phyloP scores from a whole-genome alignment of 768 basidiomycete genomes.

The Amanita pallidorosea region DNA sequence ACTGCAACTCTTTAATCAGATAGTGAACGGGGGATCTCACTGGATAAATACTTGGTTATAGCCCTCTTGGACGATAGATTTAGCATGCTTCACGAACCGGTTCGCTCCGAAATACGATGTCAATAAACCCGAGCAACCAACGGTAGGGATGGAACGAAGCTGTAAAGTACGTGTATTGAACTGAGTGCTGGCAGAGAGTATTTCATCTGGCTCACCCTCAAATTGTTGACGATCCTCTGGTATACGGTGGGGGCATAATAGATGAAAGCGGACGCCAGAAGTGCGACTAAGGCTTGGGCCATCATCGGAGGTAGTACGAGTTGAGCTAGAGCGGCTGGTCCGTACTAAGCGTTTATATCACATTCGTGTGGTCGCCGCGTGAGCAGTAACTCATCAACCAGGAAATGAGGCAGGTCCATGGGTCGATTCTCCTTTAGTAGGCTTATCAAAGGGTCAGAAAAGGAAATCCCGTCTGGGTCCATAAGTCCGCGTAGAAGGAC shows the following conservation, averaged over 20 bases:
- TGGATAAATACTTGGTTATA: constrained; percentile 16
- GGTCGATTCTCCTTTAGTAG: too few species aligned
- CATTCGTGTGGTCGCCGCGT: too few species aligned
- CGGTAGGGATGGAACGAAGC: neutral
- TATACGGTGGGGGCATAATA: neutral
- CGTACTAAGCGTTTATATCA: too few species aligned
- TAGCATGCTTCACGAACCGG: constrained; percentile 14
- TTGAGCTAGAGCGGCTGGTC: too few species aligned
- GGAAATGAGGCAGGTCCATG: too few species aligned
- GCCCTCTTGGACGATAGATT: too few species aligned
- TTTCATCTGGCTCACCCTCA: neutral
- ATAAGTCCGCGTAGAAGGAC: too few species aligned
- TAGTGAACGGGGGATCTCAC: neutral
- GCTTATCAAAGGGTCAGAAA: too few species aligned
- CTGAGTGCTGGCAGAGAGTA: neutral
- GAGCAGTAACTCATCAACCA: too few species aligned
- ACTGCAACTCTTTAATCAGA: constrained; percentile 7
- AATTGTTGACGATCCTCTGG: neutral
- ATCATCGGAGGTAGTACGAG: neutral
- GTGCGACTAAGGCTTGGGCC: neutral
- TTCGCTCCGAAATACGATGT: constrained; percentile 16
- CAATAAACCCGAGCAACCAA: constrained; percentile 2
- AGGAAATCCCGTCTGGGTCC: too few species aligned
- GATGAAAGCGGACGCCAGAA: neutral
- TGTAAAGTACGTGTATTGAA: neutral